Percentiles rank a stretch among this genome's conserved stretches.
Conservation (phyloP, 768 basidiomycete genomes). For the Leccinum subgranulosum region DNA sequence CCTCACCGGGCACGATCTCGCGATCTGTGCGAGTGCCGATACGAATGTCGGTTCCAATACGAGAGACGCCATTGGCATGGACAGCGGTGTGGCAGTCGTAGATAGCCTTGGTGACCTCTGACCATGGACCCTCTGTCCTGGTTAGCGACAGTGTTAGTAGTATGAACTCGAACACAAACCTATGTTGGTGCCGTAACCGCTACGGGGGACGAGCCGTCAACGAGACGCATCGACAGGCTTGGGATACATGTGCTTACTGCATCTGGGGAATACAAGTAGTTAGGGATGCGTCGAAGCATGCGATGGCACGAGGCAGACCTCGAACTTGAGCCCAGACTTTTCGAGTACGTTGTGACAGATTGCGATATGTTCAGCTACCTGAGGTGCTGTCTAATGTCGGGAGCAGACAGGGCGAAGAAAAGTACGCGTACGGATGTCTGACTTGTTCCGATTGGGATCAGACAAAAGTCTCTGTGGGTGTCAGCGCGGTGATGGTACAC, state of each 20-base stretch:
- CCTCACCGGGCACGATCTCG: constrained; percentile 56
- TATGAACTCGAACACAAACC: constrained; percentile 38
- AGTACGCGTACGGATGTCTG: constrained; percentile 58
- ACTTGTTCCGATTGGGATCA: constrained; percentile 80
- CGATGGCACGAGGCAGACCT: constrained; percentile 42
- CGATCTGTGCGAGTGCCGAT: constrained; percentile 88
- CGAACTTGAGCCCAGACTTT: constrained; percentile 78
- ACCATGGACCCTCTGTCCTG: constrained; percentile 74
- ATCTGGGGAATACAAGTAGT: constrained; percentile 23
- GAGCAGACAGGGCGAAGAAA: constrained; percentile 1
- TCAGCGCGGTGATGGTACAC: not conserved
- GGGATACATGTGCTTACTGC: constrained; percentile 32
- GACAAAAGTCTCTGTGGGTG: constrained; percentile 67
- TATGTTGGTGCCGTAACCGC: constrained; percentile 91
- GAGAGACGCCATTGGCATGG: constrained; percentile 69
- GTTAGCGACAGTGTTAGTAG: constrained; percentile 1
- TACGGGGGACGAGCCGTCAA: constrained; percentile 27
- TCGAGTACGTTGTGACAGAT: constrained; percentile 82
- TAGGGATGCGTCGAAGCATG: not conserved
- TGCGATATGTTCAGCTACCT: constrained; percentile 78
- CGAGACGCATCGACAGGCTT: constrained; percentile 32
- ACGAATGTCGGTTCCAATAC: constrained; percentile 89
- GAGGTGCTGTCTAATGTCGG: not conserved
- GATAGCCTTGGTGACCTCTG: constrained; percentile 78
- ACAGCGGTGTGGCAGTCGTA: constrained; percentile 89